These are phyloP conservation scores for Drechslerella coelobrocha DNA, from an alignment of 2,329 filamentous ascomycete species.

Conservation along the genomic window DNA sequence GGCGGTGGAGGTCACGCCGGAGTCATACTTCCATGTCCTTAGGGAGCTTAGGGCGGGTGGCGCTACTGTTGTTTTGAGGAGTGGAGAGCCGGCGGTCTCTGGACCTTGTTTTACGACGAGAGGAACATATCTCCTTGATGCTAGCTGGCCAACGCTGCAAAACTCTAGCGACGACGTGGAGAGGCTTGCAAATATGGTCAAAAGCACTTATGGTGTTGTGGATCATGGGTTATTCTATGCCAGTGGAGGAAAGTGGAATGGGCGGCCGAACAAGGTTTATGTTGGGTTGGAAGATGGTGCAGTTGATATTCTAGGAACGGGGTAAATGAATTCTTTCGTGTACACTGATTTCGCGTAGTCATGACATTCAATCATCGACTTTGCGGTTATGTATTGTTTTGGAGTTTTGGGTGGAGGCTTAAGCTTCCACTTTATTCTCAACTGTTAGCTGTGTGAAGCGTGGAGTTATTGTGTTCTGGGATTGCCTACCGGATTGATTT, in stretches of 20 bases:
- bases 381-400: not conserved
- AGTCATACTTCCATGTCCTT: slow-evolving; percentile 41
- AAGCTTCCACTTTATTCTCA: not conserved
- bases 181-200: slow-evolving; percentile 74
- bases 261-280: slow-evolving; percentile 88
- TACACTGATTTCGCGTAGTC: too few species aligned
- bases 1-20: slow-evolving; percentile 40
- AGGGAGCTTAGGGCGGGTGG: slow-evolving; percentile 13
- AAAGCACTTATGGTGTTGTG: slow-evolving; percentile 82
- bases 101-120: slow-evolving; percentile 27
- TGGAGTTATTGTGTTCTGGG: not conserved
- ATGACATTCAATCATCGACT: too few species aligned
- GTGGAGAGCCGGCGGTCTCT: slow-evolving; percentile 22
- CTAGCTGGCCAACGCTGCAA: slow-evolving; percentile 22
- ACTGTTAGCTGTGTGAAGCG: not conserved
- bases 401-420: not conserved
- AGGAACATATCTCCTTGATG: slow-evolving; percentile 38
- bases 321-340: too few species aligned
- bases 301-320: slow-evolving; percentile 58
- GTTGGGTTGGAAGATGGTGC: slow-evolving; percentile 85
- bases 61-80: slow-evolving; percentile 17
- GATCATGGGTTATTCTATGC: slow-evolving; percentile 84
- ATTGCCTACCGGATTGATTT: not conserved
- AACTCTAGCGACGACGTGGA: slow-evolving; percentile 69
- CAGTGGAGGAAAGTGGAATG: slow-evolving; percentile 62